These are phyloP conservation scores for Eutypella sp. DNA, from an alignment of 2,329 filamentous ascomycete species.

Conservation along the genomic window DNA sequence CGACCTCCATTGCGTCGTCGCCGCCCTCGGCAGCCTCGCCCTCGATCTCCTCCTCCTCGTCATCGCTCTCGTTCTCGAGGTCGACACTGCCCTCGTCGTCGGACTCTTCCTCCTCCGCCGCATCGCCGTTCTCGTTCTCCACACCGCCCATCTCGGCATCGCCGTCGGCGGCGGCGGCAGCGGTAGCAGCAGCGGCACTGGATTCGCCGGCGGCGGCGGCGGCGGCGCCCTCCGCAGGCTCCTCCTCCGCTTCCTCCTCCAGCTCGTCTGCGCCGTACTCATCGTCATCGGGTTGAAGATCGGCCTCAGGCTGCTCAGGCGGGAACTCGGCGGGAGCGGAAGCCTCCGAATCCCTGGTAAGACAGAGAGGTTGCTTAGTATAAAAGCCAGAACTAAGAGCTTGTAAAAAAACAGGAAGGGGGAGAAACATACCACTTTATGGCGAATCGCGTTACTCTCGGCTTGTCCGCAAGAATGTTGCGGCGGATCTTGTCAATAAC, in stretches of 20 bases:
- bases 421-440: conserved; percentile 81
- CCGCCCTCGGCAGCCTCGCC: conserved; percentile 29
- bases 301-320: conserved; percentile 94
- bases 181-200: conserved; percentile 38
- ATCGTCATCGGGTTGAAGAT: conserved; percentile 77
- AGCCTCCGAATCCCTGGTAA: conserved; percentile 85
- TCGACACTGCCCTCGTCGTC: conserved; percentile 64
- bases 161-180: conserved; percentile 46
- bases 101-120: conserved; percentile 60
- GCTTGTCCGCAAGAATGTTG: conserved; percentile 94
- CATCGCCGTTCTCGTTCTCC: conserved; percentile 34
- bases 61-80: conserved; percentile 65
- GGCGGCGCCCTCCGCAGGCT: conserved; percentile 49
- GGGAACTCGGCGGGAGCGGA: conserved; percentile 94
- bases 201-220: conserved; percentile 38
- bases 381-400: background rate
- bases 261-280: conserved; percentile 89
- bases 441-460: conserved; percentile 91
- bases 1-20: conserved; percentile 40
- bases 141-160: conserved; percentile 69
- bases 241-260: conserved; percentile 59
- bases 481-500: conserved; percentile 87
- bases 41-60: conserved; percentile 56
- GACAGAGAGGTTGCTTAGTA: too few relatives aligned
- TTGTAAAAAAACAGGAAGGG: background rate